Base-by-base conservation (phyloP, 2,329 filamentous ascomycete genomes). In the Penicillium paneum region DNA sequence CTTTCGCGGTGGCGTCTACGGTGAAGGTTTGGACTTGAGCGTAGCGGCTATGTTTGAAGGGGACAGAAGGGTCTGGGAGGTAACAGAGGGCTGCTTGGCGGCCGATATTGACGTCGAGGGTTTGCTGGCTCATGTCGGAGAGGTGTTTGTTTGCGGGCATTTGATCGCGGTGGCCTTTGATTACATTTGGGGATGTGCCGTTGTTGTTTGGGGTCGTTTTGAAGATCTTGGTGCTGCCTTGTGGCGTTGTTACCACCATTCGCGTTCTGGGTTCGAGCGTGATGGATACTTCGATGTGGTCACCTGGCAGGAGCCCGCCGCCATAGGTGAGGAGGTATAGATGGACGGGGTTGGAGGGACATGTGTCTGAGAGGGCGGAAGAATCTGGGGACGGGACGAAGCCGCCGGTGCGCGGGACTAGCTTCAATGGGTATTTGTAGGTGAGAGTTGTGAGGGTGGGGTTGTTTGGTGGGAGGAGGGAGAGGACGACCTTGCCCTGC, bases 201-300 rank as follows among this genome's bases (percentile, higher is more conserved):
- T 43, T 57, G 38, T 52, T 61, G 32, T 51, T 61, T 21, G 64
- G 61, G 15, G 44, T 83, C 72, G 91, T 89, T 70, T 94, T 96
- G 82, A 96, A 97, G 64, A 99, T 86, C 76, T 97, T 99, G 56
- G 94, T 97, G 74, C 91, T 91, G 49, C 93, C 93, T 77, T 86
- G 83, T 0, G 82, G 77, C 0, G 79, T 81, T n/a, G 76, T 75
- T 31, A 78, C 84, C 8, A 83, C 76, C 50, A 97, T 82, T 56
- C 85, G 86, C 5, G 90, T 87, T 2, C 77, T 74, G 3, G 79
- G 64, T 11, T 83, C 82, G 44, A 96, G 78, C 10, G 81, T 80
- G 57, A 96, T 82, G 19, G 79, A 78, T 26, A 99, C 82, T 66
- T 87, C 79, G 71, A 97, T 87, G 60, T 83, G 79, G 72, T 99